Conservation (phyloP, 1,139 yeast genomes). For the Groenewaldozyma auringiensis region DNA sequence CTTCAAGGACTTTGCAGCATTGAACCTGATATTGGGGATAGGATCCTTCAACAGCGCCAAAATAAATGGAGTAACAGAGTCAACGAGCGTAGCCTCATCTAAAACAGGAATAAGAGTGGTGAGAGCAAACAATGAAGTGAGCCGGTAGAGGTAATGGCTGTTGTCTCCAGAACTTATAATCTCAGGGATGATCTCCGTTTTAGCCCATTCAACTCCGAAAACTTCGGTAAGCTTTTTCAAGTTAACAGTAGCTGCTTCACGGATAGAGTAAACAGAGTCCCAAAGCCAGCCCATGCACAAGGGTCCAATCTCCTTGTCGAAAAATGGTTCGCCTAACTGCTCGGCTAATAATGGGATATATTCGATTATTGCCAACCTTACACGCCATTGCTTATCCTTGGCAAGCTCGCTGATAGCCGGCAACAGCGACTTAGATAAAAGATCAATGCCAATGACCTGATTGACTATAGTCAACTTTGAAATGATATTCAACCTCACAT, state of each 20-base stretch:
- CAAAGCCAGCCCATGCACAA: conserved; percentile 95
- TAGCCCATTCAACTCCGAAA: conserved; percentile 94
- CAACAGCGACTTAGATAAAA: conserved; percentile 74
- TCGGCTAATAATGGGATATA: conserved; percentile 94
- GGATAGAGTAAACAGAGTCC: conserved; percentile 94
- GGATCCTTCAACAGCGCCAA: conserved; percentile 63
- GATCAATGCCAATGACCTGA: conserved; percentile 87
- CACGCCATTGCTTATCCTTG: conserved; percentile 96
- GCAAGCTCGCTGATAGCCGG: conserved; percentile 97
- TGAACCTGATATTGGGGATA: conserved; percentile 92
- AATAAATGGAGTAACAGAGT: conserved; percentile 72
- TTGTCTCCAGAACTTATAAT: conserved; percentile 47
- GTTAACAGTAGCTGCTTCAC: conserved; percentile 92
- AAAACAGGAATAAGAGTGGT: conserved; percentile 61
- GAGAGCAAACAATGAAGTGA: conserved; percentile 84
- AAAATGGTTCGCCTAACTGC: conserved; percentile 88
- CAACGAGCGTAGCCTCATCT: conserved; percentile 45
- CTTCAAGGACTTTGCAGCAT: conserved; percentile 80
- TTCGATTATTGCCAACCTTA: conserved; percentile 92
- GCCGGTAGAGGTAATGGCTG: conserved; percentile 77
- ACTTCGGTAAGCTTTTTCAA: conserved; percentile 71
- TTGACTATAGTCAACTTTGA: conserved; percentile 87
- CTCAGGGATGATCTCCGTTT: conserved; percentile 70
- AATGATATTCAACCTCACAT: conserved; percentile 88
- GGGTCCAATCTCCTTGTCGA: conserved; percentile 83